Percentiles rank a stretch among this genome's conserved stretches.
Evolutionary conservation across 441 rosid species (phyloP).

Genomic region (Gossypium trilobum): DNA sequence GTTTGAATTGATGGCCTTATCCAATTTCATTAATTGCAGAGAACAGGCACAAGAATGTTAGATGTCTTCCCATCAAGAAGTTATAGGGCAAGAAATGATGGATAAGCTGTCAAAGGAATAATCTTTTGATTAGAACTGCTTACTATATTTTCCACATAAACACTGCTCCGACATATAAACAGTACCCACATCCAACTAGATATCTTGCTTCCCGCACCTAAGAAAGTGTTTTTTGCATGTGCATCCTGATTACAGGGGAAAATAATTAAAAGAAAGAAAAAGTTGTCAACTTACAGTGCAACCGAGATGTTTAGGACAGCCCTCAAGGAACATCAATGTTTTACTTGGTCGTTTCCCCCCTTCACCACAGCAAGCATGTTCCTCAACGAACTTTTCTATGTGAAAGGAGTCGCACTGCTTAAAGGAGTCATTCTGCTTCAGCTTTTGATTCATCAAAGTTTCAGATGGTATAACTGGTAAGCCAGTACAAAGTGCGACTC

Average conservation of each 20-base stretch:
- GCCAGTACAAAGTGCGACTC: conserved; percentile 81
- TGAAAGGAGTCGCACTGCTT: conserved; percentile 65
- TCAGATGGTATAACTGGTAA: conserved; percentile 57
- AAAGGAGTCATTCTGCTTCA: conserved; percentile 71
- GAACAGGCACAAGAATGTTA: not conserved
- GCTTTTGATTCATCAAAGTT: conserved; percentile 42
- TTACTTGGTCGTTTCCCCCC: conserved; percentile 71
- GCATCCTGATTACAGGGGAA: not conserved
- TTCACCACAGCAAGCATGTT: conserved; percentile 54
- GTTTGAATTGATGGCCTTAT: not conserved
- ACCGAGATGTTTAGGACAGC: conserved; percentile 69
- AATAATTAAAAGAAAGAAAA: not conserved
- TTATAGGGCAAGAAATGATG: not conserved
- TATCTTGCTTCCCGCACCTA: not conserved
- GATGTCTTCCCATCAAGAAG: not conserved
- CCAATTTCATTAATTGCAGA: not conserved
- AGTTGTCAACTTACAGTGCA: conserved; percentile 69
- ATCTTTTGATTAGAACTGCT: not conserved
- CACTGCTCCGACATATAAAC: not conserved
- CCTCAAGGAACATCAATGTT: conserved; percentile 89
- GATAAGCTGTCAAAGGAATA: not conserved
- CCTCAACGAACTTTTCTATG: conserved; percentile 73
- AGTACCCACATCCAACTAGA: not conserved
- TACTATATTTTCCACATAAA: not conserved
- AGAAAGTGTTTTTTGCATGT: not conserved